A percentile compares a stretch with the other conserved stretches of the same genome.
Conservation (phyloP, 495 filamentous ascomycete species). For the Parmelia sp. region DNA sequence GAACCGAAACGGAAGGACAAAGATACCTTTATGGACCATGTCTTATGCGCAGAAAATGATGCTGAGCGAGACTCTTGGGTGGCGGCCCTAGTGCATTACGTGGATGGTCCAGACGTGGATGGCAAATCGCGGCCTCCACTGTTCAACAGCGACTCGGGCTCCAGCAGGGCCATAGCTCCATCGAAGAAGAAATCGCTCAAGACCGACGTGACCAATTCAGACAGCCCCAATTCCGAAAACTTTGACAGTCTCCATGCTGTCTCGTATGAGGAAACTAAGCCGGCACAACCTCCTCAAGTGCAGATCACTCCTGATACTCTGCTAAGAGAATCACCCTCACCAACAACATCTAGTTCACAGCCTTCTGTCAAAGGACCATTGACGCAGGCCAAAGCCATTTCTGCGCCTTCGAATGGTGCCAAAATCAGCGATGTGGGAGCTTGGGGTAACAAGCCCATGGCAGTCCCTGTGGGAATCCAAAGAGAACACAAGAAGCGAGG, state of each 20-base stretch:
- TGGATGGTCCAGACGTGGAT: slow-evolving; percentile 64
- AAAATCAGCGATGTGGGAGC: slow-evolving; percentile 78
- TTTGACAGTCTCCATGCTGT: slow-evolving; percentile 63
- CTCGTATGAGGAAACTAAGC: slow-evolving; percentile 76
- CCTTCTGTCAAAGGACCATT: slow-evolving; percentile 20
- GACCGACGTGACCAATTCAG: slow-evolving; percentile 38
- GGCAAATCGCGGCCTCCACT: slow-evolving; percentile 30
- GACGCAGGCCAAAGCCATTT: slow-evolving; percentile 58
- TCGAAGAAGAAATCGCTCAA: slow-evolving; percentile 45
- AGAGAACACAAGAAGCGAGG: slow-evolving; percentile 81
- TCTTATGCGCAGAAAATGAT: slow-evolving; percentile 92
- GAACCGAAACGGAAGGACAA: slow-evolving; percentile 97
- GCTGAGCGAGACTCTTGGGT: slow-evolving; percentile 92
- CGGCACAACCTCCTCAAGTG: slow-evolving; percentile 61
- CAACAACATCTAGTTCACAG: slow-evolving; percentile 30
- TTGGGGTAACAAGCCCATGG: slow-evolving; percentile 72
- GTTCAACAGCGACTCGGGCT: slow-evolving; percentile 30
- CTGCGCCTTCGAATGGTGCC: slow-evolving; percentile 76
- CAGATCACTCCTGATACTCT: slow-evolving; percentile 29
- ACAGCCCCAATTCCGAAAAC: slow-evolving; percentile 35
- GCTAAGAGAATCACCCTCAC: slow-evolving; percentile 39
- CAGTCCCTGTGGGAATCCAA: slow-evolving; percentile 56
- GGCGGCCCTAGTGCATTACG: slow-evolving; percentile 78
- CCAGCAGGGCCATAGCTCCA: slow-evolving; percentile 25
- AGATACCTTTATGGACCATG: slow-evolving; percentile 81